A percentile compares a stretch with the other conserved stretches of the same genome.
Conservation (phyloP, 2,329 filamentous ascomycete genomes). For the Exophiala alcalophila region DNA sequence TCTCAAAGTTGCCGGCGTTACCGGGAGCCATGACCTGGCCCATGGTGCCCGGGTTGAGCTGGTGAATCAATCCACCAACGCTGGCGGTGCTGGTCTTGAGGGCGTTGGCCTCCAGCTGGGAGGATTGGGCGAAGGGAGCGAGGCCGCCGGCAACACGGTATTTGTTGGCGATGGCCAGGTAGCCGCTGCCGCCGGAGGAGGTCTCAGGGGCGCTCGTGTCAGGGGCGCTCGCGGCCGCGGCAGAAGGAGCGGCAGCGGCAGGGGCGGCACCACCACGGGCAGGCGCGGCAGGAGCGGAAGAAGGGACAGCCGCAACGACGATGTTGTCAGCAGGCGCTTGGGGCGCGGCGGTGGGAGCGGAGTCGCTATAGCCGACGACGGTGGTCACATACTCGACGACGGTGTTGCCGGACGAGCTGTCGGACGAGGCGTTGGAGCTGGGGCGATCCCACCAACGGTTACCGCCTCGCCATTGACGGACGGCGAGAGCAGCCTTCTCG, state of each 20-base stretch:
- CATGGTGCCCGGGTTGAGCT: constrained; percentile 30
- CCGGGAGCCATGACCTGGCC: constrained; percentile 31
- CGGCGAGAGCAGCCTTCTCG: constrained; percentile 10
- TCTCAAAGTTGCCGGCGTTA: constrained; percentile 26
- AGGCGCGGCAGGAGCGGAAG: neutral
- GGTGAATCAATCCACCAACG: constrained; percentile 24
- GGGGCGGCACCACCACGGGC: constrained; percentile 36
- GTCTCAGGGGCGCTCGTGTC: constrained; percentile 1
- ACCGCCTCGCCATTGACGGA: constrained; percentile 15
- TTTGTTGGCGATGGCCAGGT: constrained; percentile 25
- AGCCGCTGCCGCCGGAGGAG: constrained; percentile 10
- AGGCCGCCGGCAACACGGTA: constrained; percentile 25
- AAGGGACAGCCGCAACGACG: neutral
- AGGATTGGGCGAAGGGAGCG: constrained; percentile 20
- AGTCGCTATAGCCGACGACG: neutral
- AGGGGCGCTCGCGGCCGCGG: constrained; percentile 20
- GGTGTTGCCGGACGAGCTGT: constrained; percentile 17
- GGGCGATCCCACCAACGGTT: constrained; percentile 17
- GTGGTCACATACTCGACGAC: constrained; percentile 15
- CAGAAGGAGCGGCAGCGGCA: constrained; percentile 52
- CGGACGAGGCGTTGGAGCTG: constrained; percentile 6
- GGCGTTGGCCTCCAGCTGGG: constrained; percentile 27
- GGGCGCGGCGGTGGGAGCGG: constrained; percentile 7
- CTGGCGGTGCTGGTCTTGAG: constrained; percentile 26
- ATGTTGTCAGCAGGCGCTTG: constrained; percentile 1